These are phyloP conservation scores for Starmerella davenportii DNA, from an alignment of 805 yeast species.

Conservation along the genomic window DNA sequence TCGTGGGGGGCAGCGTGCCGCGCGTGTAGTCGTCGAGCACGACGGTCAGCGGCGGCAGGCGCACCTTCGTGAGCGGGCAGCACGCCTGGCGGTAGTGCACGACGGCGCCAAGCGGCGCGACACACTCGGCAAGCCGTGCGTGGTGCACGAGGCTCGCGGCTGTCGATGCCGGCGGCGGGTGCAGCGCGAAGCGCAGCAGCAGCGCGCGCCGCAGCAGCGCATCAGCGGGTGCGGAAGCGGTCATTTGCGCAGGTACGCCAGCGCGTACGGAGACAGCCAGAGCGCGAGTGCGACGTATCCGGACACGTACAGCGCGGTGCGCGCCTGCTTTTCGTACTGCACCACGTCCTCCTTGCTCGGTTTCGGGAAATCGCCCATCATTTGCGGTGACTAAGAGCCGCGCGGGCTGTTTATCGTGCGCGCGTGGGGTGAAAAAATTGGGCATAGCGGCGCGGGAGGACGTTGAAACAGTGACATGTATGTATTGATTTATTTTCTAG, in stretches of 20 bases:
- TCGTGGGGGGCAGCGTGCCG: not conserved
- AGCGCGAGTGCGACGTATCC: not conserved
- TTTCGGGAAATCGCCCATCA: not conserved
- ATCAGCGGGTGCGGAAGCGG: not conserved
- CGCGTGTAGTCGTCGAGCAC: conserved; percentile 17
- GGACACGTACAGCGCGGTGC: not conserved
- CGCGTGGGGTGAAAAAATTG: too few relatives aligned
- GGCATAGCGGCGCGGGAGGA: too few relatives aligned
- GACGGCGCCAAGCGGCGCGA: not conserved
- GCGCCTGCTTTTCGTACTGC: not conserved
- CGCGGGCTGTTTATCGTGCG: too few relatives aligned
- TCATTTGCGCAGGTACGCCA: not conserved
- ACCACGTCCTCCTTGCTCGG: not conserved
- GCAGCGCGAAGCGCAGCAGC: not conserved
- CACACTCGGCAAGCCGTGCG: not conserved
- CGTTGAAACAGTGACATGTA: too few relatives aligned
- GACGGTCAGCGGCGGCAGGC: conserved; percentile 15
- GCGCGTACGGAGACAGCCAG: not conserved
- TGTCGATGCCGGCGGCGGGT: not conserved
- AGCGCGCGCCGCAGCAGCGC: not conserved
- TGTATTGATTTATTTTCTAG: too few relatives aligned
- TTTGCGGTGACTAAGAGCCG: too few relatives aligned
- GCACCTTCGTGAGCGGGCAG: not conserved
- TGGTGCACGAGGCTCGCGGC: not conserved
- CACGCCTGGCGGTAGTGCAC: not conserved